Evolutionary conservation across 352 stramenopile genomes (phyloP), one percentile per base, ranked within the genome.

Genomic region (Phytophthora sp.): DNA sequence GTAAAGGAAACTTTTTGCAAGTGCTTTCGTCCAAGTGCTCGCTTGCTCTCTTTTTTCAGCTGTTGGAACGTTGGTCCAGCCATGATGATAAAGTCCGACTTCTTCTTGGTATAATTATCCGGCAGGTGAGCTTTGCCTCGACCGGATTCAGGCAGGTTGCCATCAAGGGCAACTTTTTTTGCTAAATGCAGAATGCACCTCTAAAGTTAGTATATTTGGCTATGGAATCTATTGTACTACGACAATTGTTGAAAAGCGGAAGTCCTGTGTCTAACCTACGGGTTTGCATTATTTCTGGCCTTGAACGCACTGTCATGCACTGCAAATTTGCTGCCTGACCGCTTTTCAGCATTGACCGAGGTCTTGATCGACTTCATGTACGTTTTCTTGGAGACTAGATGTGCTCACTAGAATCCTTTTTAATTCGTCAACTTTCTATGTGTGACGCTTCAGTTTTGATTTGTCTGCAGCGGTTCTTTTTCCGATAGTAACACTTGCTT

Each of bases 311-410:
- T 76, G 2, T 68, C 58, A 1, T 72, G 54, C 24, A 41, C 60
- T 10, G 8, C 55, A 1, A 45, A 43, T 15, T 38, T 52, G 3
- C 31, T 61, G 17, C 54, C 42, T 27, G 51, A 66, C 24, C 32
- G 24, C 11, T 54, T 62, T 37, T 69, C 58, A 10, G 58, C 54
- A 0, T 43, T 77, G 21, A 58, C 57, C 5, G 72, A 77, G 13
- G 48, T 77, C 5, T 20, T 77, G 15, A 43, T 79, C 17, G 67
- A 79, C 38, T 53, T 43, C 2, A 39, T 62, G 71, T 79, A 77
- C 30, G 31, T 42, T 18, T 12, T 15, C 15, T 44, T 1, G 5
- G 4, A 23, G 13, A 20, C 8, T 38, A 18, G 32, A n/a, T n/a
- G n/a, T n/a, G n/a, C n/a, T n/a, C n/a, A n/a, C n/a, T n/a, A n/a